Evolutionary conservation across 164 flowering plant genomes (phyloP), one percentile per base, ranked within the genome.

Genomic region (Macadamia tetraphylla): DNA sequence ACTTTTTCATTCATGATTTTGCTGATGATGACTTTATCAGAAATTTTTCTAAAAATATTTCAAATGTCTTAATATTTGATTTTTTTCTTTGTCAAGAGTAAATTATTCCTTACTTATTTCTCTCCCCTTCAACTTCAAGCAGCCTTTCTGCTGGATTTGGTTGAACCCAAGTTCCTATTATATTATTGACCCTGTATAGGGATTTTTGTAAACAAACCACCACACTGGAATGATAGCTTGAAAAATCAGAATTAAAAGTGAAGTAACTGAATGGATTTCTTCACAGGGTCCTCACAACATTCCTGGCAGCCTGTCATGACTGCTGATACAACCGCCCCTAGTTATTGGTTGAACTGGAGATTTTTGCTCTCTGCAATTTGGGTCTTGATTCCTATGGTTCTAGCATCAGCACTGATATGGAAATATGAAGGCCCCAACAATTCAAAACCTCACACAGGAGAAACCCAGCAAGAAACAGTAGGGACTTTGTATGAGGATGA

Each of bases 331-430:
- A 81, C 88, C 14, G 78, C 79, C n/a, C 29, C 80, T 2, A 75
- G 76, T 58, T 94, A 91, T 79, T 94, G 98, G 98, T 62, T 89
- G 17, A 91, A 88, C 78, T 94, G 97, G 98, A 85, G 92, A 72
- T 80, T 87, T 10, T 69, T 82, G 64, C 58, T 88, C 9, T 94
- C 97, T 70, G 78, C 78, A 32, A 70, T 86, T 48, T 85, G 86
- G 88, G 70, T 90, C 6, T n/a, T 87, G 11, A 52, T 78, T 1
- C 66, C 87, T 0, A 58, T 76, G 73, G 62, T 68, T 30, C 66
- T 80, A 12, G 86, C 98, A 31, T 70, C 82, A 1, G 9, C 77
- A 68, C 67, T 90, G 12, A 82, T 94, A 70, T 76, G 85, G 83
- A 90, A 78, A 68, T 71, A 85, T 56, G 97, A 94, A 77, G 79